phyloP scores from a whole-genome alignment of 176 grass and related monocot species.

The Typha latifolia region DNA sequence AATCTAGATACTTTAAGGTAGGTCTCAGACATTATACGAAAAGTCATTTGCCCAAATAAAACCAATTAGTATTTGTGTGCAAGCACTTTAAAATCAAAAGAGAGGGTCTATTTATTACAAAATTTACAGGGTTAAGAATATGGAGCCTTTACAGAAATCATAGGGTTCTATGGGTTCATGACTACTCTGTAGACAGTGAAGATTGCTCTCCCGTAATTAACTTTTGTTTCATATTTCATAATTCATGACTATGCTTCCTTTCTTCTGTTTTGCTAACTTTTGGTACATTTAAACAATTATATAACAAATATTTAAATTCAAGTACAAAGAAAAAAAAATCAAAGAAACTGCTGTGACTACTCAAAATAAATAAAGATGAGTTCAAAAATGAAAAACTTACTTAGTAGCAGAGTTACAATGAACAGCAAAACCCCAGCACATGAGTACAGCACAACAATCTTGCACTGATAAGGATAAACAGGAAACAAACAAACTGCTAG shows the following conservation, averaged over 20 bases:
- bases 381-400: constrained; percentile 31
- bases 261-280: background rate
- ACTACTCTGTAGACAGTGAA: background rate
- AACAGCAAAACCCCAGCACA: constrained; percentile 83
- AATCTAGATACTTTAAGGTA: too few relatives aligned
- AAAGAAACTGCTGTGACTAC: background rate
- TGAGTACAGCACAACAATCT: constrained; percentile 97
- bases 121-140: background rate
- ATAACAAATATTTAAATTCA: background rate
- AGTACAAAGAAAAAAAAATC: background rate
- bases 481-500: constrained; percentile 95
- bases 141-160: background rate
- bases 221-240: background rate
- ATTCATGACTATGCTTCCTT: too few relatives aligned
- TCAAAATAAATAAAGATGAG: background rate
- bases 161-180: background rate
- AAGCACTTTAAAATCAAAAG: too few relatives aligned
- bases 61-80: too few relatives aligned
- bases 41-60: too few relatives aligned
- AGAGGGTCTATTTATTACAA: too few relatives aligned
- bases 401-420: constrained; percentile 73
- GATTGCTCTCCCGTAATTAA: background rate
- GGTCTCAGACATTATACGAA: too few relatives aligned
- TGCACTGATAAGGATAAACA: constrained; percentile 99
- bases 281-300: background rate